phyloP scores from a whole-genome alignment of 225 moss, liverwort and hornwort genomes.

The Pseudisothecium myosuroides region DNA sequence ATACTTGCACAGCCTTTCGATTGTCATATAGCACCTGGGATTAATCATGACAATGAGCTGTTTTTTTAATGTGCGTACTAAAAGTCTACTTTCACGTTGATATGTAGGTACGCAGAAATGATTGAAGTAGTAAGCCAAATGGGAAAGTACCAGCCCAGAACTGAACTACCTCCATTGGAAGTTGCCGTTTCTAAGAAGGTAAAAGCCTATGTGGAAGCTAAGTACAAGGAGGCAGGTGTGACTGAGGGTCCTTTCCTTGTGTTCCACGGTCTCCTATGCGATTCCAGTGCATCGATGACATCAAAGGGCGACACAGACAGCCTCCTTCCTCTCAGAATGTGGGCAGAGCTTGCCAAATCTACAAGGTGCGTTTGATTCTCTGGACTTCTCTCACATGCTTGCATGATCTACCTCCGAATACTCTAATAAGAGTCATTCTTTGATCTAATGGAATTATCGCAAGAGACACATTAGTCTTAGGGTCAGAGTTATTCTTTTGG shows the following conservation, averaged over 20 bases:
- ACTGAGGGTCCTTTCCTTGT: slow-evolving; percentile 52
- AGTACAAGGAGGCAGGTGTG: slow-evolving; percentile 60
- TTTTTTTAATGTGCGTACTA: not conserved
- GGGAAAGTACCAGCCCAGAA: slow-evolving; percentile 32
- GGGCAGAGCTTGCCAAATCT: slow-evolving; percentile 53
- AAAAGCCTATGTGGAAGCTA: slow-evolving; percentile 46
- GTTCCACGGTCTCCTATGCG: slow-evolving; percentile 71
- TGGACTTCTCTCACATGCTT: not conserved
- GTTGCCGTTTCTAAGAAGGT: slow-evolving; percentile 60
- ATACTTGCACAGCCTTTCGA: not conserved
- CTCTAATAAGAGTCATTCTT: not conserved
- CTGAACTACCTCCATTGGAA: slow-evolving; percentile 47
- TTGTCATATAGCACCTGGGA: not conserved
- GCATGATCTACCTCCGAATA: not conserved
- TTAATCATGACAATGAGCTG: not conserved
- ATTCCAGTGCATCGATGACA: slow-evolving; percentile 78
- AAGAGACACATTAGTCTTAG: too few relatives aligned
- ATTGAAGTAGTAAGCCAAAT: slow-evolving; percentile 43
- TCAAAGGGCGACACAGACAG: slow-evolving; percentile 73
- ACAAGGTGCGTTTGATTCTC: slow-evolving; percentile 22
- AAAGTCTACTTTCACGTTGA: not conserved
- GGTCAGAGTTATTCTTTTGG: not conserved
- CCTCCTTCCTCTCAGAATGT: slow-evolving; percentile 59
- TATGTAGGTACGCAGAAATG: slow-evolving; percentile 67
- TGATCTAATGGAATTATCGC: not conserved